Evolutionary conservation across 2,329 filamentous ascomycete species (phyloP).

Genomic region (Moelleriella libera): DNA sequence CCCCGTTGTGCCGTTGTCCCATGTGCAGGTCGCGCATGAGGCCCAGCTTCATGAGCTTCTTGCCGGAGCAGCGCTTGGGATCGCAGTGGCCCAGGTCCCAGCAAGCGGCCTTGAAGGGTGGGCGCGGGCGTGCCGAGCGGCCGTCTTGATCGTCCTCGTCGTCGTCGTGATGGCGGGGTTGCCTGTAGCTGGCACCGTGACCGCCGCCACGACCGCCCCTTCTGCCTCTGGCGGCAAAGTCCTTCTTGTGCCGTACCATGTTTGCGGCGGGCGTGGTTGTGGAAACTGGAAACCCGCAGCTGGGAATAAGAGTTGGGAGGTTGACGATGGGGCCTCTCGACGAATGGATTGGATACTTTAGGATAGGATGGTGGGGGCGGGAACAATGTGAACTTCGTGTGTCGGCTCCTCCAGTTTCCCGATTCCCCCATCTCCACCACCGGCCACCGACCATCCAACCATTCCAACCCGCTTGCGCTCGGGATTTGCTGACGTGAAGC

Average conservation of each 20-base stretch:
- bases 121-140: conserved; percentile 21
- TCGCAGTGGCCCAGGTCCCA: conserved; percentile 98
- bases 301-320: too few relatives aligned
- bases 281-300: background rate
- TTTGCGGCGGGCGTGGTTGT: conserved; percentile 38
- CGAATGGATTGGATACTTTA: background rate
- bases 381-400: too few relatives aligned
- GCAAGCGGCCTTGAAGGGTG: conserved; percentile 77
- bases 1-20: conserved; percentile 80
- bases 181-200: conserved; percentile 15
- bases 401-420: too few relatives aligned
- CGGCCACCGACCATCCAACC: too few relatives aligned
- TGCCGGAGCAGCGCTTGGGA: conserved; percentile 90
- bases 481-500: too few relatives aligned
- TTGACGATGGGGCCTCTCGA: too few relatives aligned
- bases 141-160: conserved; percentile 17
- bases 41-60: conserved; percentile 81
- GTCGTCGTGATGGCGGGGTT: conserved; percentile 31
- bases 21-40: conserved; percentile 87
- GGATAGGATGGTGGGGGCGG: background rate
- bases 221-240: conserved; percentile 59
- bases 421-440: too few relatives aligned
- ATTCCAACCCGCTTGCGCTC: too few relatives aligned
- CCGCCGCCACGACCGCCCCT: conserved; percentile 47
- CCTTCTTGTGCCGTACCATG: conserved; percentile 98